Base-by-base conservation (phyloP, 2,329 filamentous ascomycete genomes). In the Diplodia mutila region DNA sequence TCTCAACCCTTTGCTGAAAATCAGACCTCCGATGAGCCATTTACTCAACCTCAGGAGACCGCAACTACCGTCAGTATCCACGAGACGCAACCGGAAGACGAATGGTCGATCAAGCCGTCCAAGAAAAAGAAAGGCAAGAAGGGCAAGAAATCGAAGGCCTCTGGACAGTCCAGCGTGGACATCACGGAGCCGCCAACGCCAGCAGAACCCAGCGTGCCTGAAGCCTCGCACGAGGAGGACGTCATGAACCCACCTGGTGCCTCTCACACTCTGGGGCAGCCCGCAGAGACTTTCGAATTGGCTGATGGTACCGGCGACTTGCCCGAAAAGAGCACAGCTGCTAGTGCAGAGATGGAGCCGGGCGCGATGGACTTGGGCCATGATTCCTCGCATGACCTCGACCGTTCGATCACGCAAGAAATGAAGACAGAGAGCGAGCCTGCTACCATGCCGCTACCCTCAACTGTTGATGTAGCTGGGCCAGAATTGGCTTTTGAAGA, bases 51-150 rank as follows among this genome's bases (percentile, higher is more conserved):
- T 29, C 23, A 46, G n/a, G 37, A 48, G 25, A 16, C 21, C 4
- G 18, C 9, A 12, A 16, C 9, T 12, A n/a, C 37, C 7, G 21
- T 21, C 3, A 34, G 18, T 14, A 16, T 52, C 37, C n/a, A n/a
- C 14, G 59, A 52, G 25, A 48, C 46, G 16, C 37, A 48, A 11
- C 61, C 61, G 3, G 49, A 65, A 32, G 61, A 65, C 1, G 37
- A 65, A 14, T 54, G 61, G 49, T 11, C 61, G 8, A 18, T 54
- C 14, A 21, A 53, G 34, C 61, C 61, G 6, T 39, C 34, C 27
- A 61, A 61, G 34, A 53, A 54, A 37, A 69, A 68, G 59, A 69
- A 65, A 29, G 46, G 46, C 5, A 67, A 68, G 34, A 66, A 49
- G 18, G 34, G 21, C 32, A 67, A 68, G 29, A 59, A 39, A 23